A percentile compares a stretch with the other conserved stretches of the same genome.
These are phyloP conservation scores for Ambrosia trifida DNA, from an alignment of 129 eudicot genomes.

Conservation along the genomic window DNA sequence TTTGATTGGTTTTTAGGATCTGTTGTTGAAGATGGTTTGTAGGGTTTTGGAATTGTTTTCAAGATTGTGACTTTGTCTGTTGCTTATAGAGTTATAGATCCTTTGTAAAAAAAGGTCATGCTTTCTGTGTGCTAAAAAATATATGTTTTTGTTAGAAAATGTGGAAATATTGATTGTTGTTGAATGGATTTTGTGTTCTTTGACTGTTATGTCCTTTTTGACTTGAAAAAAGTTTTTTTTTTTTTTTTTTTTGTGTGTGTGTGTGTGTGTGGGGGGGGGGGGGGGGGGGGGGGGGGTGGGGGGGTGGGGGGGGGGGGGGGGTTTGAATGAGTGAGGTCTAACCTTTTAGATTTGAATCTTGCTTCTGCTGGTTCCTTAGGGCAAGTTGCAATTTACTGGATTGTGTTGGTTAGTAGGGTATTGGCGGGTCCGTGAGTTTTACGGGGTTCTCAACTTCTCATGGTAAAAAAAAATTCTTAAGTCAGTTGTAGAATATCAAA, in stretches of 20 bases:
- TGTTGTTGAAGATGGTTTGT: neutral
- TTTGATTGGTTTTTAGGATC: neutral
- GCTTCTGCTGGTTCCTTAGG: too few relatives aligned
- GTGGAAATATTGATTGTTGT: neutral
- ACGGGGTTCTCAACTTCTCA: too few relatives aligned
- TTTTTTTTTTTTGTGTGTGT: neutral
- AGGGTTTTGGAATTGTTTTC: conserved; percentile 1
- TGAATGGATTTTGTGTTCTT: conserved; percentile 8
- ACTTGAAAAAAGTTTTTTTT: neutral
- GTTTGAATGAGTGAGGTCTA: neutral
- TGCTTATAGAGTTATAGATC: neutral
- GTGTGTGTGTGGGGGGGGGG: too few relatives aligned
- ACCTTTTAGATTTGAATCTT: too few relatives aligned
- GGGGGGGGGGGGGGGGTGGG: neutral
- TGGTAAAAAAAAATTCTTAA: neutral
- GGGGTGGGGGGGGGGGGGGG: neutral
- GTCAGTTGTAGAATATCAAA: neutral
- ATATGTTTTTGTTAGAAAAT: too few relatives aligned
- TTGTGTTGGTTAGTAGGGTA: too few relatives aligned
- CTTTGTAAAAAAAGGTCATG: neutral
- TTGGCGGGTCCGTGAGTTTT: too few relatives aligned
- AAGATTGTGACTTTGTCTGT: neutral
- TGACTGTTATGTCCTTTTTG: conserved; percentile 1
- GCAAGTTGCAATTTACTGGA: too few relatives aligned
- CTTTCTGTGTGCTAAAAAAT: conserved; percentile 13